These are phyloP conservation scores for Anethum foeniculum DNA, from an alignment of 140 eudicot genomes.

Conservation along the genomic window DNA sequence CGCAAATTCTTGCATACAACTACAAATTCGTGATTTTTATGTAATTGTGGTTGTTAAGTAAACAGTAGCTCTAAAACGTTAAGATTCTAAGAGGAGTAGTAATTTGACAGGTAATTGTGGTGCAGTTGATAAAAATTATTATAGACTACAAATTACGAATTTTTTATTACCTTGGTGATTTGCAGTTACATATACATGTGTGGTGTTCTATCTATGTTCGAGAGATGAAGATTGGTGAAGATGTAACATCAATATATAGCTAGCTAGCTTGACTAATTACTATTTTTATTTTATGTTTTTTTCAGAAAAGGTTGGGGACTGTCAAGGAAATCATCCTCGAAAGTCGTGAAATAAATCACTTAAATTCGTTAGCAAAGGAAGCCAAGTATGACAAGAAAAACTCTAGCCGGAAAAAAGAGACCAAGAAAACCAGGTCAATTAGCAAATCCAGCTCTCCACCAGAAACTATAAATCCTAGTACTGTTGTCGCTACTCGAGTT, in stretches of 20 bases:
- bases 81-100: too few relatives aligned
- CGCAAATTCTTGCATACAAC: neutral
- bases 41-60: neutral
- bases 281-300: neutral
- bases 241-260: neutral
- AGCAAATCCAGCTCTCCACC: slow-evolving; percentile 1
- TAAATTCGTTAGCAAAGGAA: neutral
- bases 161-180: neutral
- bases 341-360: neutral
- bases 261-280: neutral
- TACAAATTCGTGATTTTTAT: too few relatives aligned
- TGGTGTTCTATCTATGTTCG: too few relatives aligned
- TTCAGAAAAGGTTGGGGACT: slow-evolving; percentile 11
- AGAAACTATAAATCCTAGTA: neutral
- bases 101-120: too few relatives aligned
- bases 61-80: too few relatives aligned
- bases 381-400: neutral
- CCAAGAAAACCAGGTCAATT: neutral
- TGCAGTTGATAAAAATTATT: too few relatives aligned
- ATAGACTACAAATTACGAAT: neutral
- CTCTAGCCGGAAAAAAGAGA: neutral
- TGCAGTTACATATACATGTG: too few relatives aligned
- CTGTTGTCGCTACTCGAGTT: neutral
- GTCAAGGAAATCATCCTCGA: slow-evolving; percentile 10
- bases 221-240: neutral